A percentile compares a stretch with the other conserved stretches of the same genome.
phyloP scores from a whole-genome alignment of 2,329 filamentous ascomycete genomes.

The Dissoconium aciculare region DNA sequence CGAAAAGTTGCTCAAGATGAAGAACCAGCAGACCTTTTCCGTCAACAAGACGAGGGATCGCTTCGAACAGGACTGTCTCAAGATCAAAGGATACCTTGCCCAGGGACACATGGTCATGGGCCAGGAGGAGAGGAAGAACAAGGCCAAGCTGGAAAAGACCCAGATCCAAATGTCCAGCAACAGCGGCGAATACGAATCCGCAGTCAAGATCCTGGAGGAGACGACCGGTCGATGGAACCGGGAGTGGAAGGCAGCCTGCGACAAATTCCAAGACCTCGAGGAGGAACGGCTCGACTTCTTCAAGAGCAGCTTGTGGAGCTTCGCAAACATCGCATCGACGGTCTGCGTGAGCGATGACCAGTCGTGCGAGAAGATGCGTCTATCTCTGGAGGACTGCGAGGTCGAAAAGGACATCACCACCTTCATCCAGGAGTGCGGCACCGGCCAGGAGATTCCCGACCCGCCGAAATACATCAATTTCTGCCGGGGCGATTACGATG shows the following conservation, averaged over 20 bases:
- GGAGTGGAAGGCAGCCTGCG: conserved; percentile 94
- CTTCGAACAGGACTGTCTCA: conserved; percentile 93
- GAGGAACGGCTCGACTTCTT: conserved; percentile 94
- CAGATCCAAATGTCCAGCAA: conserved; percentile 86
- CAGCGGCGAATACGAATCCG: conserved; percentile 84
- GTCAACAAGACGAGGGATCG: conserved; percentile 94
- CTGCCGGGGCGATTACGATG: conserved; percentile 69
- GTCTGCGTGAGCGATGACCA: conserved; percentile 93
- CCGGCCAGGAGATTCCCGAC: conserved; percentile 93
- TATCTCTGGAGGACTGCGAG: conserved; percentile 88
- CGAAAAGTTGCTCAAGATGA: conserved; percentile 84
- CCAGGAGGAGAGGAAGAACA: conserved; percentile 96
- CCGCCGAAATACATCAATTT: conserved; percentile 98
- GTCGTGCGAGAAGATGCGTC: conserved; percentile 87
- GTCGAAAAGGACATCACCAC: conserved; percentile 83
- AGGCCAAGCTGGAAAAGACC: conserved; percentile 96
- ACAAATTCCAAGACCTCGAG: conserved; percentile 97
- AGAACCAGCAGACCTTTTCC: conserved; percentile 74
- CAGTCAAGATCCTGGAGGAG: conserved; percentile 85
- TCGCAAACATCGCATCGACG: conserved; percentile 92
- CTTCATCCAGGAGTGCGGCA: conserved; percentile 82
- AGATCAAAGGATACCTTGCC: conserved; percentile 95
- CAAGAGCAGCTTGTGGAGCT: conserved; percentile 95
- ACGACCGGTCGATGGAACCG: conserved; percentile 93
- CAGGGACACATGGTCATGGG: conserved; percentile 99